Evolutionary conservation across 1,284 basidiomycete genomes (phyloP).

Genomic region (Fomitopsis betulina): DNA sequence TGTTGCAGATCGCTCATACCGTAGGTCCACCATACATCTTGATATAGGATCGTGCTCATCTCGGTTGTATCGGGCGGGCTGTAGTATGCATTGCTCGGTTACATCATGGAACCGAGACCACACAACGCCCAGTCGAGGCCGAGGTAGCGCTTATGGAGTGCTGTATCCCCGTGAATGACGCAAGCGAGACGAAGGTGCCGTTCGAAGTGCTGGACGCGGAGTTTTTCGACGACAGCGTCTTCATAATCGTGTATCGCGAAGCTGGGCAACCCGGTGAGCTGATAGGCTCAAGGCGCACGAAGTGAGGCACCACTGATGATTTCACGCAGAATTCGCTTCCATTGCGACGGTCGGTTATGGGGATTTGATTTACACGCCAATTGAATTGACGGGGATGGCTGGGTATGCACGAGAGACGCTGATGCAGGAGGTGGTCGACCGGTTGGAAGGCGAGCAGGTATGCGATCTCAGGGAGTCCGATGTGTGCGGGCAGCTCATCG

Average conservation of each 20-base stretch:
- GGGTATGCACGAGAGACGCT: slow-evolving; percentile 55
- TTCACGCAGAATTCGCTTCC: slow-evolving; percentile 41
- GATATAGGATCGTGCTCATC: slow-evolving; percentile 8
- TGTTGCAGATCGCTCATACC: slow-evolving; percentile 15
- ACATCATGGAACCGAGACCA: slow-evolving; percentile 14
- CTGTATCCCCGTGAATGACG: slow-evolving; percentile 15
- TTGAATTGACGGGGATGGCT: slow-evolving; percentile 43
- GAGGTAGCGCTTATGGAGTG: slow-evolving; percentile 20
- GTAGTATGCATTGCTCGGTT: slow-evolving; percentile 23
- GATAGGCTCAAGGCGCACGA: background rate
- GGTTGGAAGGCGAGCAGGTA: slow-evolving; percentile 52
- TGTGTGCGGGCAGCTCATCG: slow-evolving; percentile 10
- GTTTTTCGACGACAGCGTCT: slow-evolving; percentile 70
- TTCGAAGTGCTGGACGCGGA: slow-evolving; percentile 59
- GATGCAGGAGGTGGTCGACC: slow-evolving; percentile 49
- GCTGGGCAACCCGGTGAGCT: slow-evolving; percentile 20
- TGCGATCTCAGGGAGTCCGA: slow-evolving; percentile 9
- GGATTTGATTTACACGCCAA: slow-evolving; percentile 50
- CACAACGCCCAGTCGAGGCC: slow-evolving; percentile 12
- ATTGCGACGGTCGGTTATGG: slow-evolving; percentile 58
- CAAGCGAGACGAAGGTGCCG: slow-evolving; percentile 9
- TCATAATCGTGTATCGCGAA: slow-evolving; percentile 53
- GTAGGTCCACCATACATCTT: slow-evolving; percentile 14
- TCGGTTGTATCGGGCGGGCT: slow-evolving; percentile 5
- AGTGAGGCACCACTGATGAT: slow-evolving; percentile 20